A percentile compares a stretch with the other conserved stretches of the same genome.
Conservation (phyloP, 805 yeast species). For the Monosporozyma yasuniensis region DNA sequence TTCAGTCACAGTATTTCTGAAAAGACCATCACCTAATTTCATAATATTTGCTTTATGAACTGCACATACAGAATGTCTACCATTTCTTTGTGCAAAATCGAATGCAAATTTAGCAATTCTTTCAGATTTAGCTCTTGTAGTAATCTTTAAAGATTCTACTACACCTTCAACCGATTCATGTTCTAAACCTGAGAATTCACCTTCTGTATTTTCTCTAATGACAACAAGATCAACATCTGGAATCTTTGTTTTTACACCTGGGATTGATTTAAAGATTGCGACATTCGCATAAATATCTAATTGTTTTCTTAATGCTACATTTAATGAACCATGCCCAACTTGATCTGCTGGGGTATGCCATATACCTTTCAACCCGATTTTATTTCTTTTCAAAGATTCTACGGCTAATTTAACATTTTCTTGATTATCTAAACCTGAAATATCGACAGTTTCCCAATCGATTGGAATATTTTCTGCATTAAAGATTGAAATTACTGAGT, state of each 20-base stretch:
- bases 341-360: constrained; percentile 81
- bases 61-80: constrained; percentile 88
- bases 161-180: constrained; percentile 97
- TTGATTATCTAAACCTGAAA: constrained; percentile 46
- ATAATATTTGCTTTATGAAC: constrained; percentile 98
- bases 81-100: constrained; percentile 87
- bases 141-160: constrained; percentile 91
- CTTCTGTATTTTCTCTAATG: constrained; percentile 98
- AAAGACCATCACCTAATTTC: constrained; percentile 97
- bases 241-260: constrained; percentile 87
- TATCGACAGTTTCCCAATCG: constrained; percentile 82
- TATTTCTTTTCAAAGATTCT: constrained; percentile 85
- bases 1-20: constrained; percentile 86
- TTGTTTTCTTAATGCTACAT: constrained; percentile 94
- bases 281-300: constrained; percentile 91
- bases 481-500: constrained; percentile 85
- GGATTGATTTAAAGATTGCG: constrained; percentile 86
- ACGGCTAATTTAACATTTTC: constrained; percentile 76
- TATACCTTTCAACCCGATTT: constrained; percentile 94
- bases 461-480: constrained; percentile 81
- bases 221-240: constrained; percentile 84
- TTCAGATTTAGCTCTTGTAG: constrained; percentile 91
- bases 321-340: constrained; percentile 72
- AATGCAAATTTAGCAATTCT: constrained; percentile 96
- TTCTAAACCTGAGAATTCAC: constrained; percentile 97